Base-by-base conservation (phyloP, 2,329 filamentous ascomycete genomes). In the Rhynchosporium graminicola region DNA sequence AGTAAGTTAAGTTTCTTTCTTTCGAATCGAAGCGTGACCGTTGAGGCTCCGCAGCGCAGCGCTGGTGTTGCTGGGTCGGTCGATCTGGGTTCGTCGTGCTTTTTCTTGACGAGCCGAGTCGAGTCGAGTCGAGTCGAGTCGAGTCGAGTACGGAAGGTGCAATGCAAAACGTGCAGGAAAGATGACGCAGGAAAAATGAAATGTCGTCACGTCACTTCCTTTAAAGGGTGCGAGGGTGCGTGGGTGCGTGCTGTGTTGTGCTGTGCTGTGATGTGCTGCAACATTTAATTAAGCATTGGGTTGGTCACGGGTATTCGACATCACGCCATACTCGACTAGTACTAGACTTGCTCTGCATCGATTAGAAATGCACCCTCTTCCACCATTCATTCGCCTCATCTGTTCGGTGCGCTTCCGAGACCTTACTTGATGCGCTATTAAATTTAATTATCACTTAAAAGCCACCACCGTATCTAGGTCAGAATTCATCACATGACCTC, bases 131-230 rank as follows among this genome's bases (percentile, higher is more conserved):
- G n/a, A 20, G 20, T 1, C 20, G 20, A 20, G 20, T 20, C 20
- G 20, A 20, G 20, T 20, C 20, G 20, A 20, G 20, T 20, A 20
- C 20, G 47, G n/a, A n/a, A 26, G 29, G 52, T 56, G 40, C 42
- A 28, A 38, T 56, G 20, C 52, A 29, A 38, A 38, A 9, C 36
- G 52, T 56, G 36, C 36, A 12, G 10, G 10, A 7, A 42, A 43
- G 28, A 59, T 59, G 57, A 59, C 57, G 57, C 57, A 59, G 57
- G 20, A 20, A 20, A 20, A 20, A 20, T 20, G 29, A 28, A 36
- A 50, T 59, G 57, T 48, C 57, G 57, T 47, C 57, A 59, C 46
- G 20, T 20, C 20, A 20, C 20, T 20, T 20, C 20, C 20, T 20
- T 20, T 20, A 20, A 20, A 20, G 20, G 20, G 20, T 20, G 20